Base-by-base conservation (phyloP, 345 rosid genomes). In the Dipteronia dyeriana region DNA sequence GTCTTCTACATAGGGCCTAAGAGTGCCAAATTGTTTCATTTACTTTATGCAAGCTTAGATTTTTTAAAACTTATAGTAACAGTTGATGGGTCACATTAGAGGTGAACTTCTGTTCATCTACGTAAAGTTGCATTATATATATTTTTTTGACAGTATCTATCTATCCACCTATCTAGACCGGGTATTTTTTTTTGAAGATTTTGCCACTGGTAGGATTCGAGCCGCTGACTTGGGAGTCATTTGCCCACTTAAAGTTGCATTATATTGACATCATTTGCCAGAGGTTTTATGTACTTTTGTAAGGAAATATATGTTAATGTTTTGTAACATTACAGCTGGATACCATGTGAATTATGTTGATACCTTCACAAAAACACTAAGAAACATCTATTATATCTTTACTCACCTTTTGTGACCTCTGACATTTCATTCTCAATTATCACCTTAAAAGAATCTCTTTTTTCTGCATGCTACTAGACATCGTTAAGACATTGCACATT, bases 31-130 rank as follows among this genome's bases (percentile, higher is more conserved):
- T 34, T 34, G 8, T 38, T 66, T 7, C 47, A 7, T 34, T 4
- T 16, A 11, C 19, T 41, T 65, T 31, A 7, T 16, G n/a, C 43
- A 17, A 65, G 45, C 49, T 39, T 9, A 41, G n/a, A 41, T 68
- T 26, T 68, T 12, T 8, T 34, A 68, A 41, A 68, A 20, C 71
- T 43, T 34, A 34, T 68, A 68, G 54, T 68, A n/a, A n/a, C 51
- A 3, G 16, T 11, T 67, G 74, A 29, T 9, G 7, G 41, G 53
- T 26, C 20, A 45, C 45, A 26, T 4, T 0, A 26, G 9, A 16
- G 26, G 43, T 25, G 43, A 49, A 25, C 3, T 8, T 29, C 1
- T 45, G 59, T 45, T 47, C 12, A 45, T 66, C 14, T n/a, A n/a
- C 51, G 19, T 31, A 7, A 19, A 66, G 10, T 38, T 9, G 1